phyloP scores from a whole-genome alignment of 805 yeast species.

The Torulaspora microellipsoides region DNA sequence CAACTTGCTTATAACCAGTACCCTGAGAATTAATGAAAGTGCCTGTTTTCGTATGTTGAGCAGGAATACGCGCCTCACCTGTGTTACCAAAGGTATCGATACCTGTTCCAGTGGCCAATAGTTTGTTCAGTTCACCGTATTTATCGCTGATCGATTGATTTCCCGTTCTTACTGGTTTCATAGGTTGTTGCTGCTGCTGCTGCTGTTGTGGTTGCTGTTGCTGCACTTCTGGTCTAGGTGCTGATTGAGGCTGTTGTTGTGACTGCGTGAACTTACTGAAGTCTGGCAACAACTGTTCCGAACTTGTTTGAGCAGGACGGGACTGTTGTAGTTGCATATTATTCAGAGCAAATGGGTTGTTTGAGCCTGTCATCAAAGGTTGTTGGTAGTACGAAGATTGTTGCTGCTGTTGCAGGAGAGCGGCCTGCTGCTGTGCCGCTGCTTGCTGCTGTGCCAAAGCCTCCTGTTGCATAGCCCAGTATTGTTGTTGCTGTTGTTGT shows the following conservation, averaged over 20 bases:
- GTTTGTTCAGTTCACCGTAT: conserved; percentile 67
- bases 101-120: conserved; percentile 84
- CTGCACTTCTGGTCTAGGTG: conserved; percentile 10
- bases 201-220: conserved; percentile 26
- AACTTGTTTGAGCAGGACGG: conserved; percentile 6
- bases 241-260: conserved; percentile 6
- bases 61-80: conserved; percentile 65
- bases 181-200: conserved; percentile 35
- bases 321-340: conserved; percentile 14
- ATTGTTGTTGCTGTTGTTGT: conserved; percentile 29
- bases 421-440: conserved; percentile 22
- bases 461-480: conserved; percentile 28
- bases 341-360: conserved; percentile 68
- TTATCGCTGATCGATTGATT: conserved; percentile 51
- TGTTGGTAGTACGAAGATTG: conserved; percentile 40
- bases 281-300: conserved; percentile 5
- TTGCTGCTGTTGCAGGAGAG: conserved; percentile 34
- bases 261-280: conserved; percentile 2
- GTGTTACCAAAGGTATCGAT: conserved; percentile 70
- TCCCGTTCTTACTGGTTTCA: conserved; percentile 48
- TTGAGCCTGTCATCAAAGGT: conserved; percentile 66
- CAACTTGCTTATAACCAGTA: conserved; percentile 62
- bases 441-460: conserved; percentile 35
- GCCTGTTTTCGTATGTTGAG: conserved; percentile 81
- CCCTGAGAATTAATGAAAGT: conserved; percentile 85